Evolutionary conservation across 306 rosid genomes (phyloP).

Genomic region (Echinosophora koreensis): DNA sequence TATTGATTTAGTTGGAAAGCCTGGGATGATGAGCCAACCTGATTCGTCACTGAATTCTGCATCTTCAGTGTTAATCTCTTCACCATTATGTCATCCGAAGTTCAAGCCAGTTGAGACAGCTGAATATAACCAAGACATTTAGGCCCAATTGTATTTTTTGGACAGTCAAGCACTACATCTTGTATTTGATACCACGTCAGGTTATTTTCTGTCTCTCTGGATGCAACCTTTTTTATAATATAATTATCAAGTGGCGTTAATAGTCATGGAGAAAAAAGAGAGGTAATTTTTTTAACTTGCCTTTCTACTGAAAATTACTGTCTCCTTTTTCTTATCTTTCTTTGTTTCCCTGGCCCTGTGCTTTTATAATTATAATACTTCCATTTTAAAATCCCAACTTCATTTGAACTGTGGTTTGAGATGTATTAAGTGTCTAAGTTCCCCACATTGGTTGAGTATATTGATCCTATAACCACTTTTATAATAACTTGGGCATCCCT

Average conservation of each 20-base stretch:
- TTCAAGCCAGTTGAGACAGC: constrained; percentile 70
- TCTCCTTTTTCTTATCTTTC: constrained; percentile 10
- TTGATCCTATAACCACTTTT: too few species aligned
- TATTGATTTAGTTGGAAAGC: constrained; percentile 86
- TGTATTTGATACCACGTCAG: constrained; percentile 75
- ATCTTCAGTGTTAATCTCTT: constrained; percentile 77
- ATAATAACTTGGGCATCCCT: too few species aligned
- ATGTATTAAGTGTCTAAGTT: too few species aligned
- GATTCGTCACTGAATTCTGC: constrained; percentile 92
- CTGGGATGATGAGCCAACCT: constrained; percentile 78
- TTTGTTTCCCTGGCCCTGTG: constrained; percentile 2
- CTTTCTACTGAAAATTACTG: constrained; percentile 23
- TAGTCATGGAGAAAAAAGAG: constrained; percentile 10
- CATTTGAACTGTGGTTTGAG: constrained; percentile 4
- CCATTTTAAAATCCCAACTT: constrained; percentile 34
- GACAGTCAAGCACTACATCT: constrained; percentile 75
- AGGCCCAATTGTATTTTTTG: constrained; percentile 78
- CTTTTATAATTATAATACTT: constrained; percentile 13
- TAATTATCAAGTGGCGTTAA: not conserved
- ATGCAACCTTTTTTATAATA: constrained; percentile 22
- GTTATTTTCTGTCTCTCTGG: constrained; percentile 56
- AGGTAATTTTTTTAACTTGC: not conserved
- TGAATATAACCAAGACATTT: constrained; percentile 74
- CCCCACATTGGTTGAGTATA: too few species aligned
- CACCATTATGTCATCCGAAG: constrained; percentile 91